Evolutionary conservation across 2,329 filamentous ascomycete genomes (phyloP).

Genomic region (Trichoderma hamatum): DNA sequence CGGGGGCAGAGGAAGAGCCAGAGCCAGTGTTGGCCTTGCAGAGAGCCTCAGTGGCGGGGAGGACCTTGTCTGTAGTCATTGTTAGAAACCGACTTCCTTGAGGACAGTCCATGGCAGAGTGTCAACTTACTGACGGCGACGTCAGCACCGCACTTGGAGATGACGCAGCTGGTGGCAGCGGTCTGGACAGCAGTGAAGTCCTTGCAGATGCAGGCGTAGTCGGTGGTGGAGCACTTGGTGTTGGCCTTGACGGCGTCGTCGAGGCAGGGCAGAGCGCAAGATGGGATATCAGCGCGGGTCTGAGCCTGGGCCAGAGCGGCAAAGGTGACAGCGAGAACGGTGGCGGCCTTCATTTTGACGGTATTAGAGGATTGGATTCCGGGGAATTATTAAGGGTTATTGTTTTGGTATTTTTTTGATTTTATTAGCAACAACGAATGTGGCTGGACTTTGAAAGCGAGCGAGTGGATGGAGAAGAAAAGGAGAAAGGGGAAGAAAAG

Average conservation of each 20-base stretch:
- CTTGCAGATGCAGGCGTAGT: constrained; percentile 43
- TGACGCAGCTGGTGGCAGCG: constrained; percentile 42
- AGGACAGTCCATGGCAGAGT: not conserved
- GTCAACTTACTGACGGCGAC: constrained; percentile 44
- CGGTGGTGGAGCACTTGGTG: constrained; percentile 39
- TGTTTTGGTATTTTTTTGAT: constrained; percentile 21
- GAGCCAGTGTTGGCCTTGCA: constrained; percentile 32
- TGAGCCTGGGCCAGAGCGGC: constrained; percentile 42
- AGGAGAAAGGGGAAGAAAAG: constrained; percentile 19
- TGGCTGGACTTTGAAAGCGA: constrained; percentile 30
- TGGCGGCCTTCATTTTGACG: constrained; percentile 46
- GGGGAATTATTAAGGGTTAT: constrained; percentile 10
- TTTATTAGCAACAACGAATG: constrained; percentile 39
- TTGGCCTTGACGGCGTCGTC: constrained; percentile 37
- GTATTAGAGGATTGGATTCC: constrained; percentile 20
- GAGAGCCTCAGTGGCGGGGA: constrained; percentile 43
- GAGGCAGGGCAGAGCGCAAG: constrained; percentile 45
- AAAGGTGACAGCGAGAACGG: constrained; percentile 40
- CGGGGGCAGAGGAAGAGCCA: constrained; percentile 6
- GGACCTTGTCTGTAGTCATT: constrained; percentile 41
- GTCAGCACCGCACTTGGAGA: constrained; percentile 42
- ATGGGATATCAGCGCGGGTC: constrained; percentile 41
- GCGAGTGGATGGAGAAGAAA: constrained; percentile 38
- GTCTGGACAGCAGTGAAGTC: constrained; percentile 40
- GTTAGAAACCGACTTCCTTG: not conserved